These are phyloP conservation scores for Chlorella ohadii DNA, from an alignment of 139 green algal genomes.

Conservation along the genomic window DNA sequence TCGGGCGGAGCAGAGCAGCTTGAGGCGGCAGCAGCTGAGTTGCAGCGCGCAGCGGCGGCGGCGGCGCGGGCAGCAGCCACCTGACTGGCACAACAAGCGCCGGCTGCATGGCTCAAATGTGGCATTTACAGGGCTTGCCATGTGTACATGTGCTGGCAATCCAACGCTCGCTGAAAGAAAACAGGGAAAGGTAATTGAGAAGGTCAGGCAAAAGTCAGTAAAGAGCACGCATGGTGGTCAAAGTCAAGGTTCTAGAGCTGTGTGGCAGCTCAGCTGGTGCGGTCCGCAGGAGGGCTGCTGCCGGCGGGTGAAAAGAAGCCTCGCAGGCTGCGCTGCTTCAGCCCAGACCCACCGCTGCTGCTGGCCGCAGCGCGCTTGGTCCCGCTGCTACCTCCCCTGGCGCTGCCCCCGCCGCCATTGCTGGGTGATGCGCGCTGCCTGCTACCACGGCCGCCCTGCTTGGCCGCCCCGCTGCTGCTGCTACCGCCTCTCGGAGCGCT, in stretches of 20 bases:
- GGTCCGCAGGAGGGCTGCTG: not conserved
- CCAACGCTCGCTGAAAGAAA: no score
- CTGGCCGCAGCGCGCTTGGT: not conserved
- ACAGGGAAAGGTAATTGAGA: no score
- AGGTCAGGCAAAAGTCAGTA: no score
- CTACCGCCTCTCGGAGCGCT: not conserved
- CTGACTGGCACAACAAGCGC: not conserved
- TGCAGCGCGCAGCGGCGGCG: not conserved
- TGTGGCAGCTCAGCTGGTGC: no score
- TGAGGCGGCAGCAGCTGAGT: not conserved
- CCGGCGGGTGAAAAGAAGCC: conserved; percentile 6
- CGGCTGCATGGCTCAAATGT: not conserved
- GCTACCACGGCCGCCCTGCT: not conserved
- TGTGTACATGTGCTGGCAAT: no score
- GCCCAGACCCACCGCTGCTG: not conserved
- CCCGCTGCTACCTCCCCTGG: not conserved
- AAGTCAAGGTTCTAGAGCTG: no score
- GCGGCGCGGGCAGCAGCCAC: not conserved
- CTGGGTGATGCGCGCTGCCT: not conserved
- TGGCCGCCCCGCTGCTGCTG: not conserved
- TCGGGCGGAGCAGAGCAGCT: conserved; percentile 6
- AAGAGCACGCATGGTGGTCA: no score
- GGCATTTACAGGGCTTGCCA: no score
- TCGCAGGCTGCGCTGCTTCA: conserved; percentile 26
- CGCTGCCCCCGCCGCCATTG: not conserved